Base-by-base conservation (phyloP, 169 alveolate species). In the Toxoplasma gondii region DNA sequence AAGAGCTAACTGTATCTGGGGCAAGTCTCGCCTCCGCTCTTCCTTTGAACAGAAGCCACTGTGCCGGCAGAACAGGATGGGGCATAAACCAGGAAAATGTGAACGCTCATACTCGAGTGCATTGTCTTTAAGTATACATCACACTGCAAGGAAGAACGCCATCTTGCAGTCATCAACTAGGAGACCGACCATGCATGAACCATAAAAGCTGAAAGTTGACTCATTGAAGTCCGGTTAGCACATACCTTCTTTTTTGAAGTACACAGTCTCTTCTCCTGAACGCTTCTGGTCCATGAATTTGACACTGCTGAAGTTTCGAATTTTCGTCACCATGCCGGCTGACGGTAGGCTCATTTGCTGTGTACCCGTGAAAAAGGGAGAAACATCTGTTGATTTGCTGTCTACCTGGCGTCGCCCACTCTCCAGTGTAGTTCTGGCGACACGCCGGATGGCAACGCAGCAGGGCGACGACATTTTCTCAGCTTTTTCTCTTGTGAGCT, bases 221-320 rank as follows among this genome's bases (percentile, higher is more conserved):
- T 17, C 58, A 49, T 17, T 9, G 12, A 49, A 49, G 1, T 9
- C 12, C 12, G 58, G 12, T 49, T 49, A 49, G 74, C 70, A 38
- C 74, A n/a, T 91, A 95, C 97, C 97, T 95, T 96, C 97, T 74
- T 96, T 96, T 83, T 96, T 94, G 94, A 96, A 96, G 84, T 95
- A 92, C 41, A 95, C 91, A 19, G 96, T 88, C 88, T 96, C 97
- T 39, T 96, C 97, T 27, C 96, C 95, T 19, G 95, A 93, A 49
- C 97, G 88, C 45, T 94, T 96, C 88, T 93, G 88, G 54, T 96
- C 97, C 87, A 96, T 84, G 67, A 96, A 96, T 70, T 94, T 94
- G 54, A 96, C 97, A 4, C 96, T 94, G 54, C 94, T 93, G 88
- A 96, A 95, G 34, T 93, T 88, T 41, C 93, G 67, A 10, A 53